Evolutionary conservation across 176 grass and related monocot species (phyloP), one percentile per base, ranked within the genome.

Genomic region (Eragrostis nindensis): DNA sequence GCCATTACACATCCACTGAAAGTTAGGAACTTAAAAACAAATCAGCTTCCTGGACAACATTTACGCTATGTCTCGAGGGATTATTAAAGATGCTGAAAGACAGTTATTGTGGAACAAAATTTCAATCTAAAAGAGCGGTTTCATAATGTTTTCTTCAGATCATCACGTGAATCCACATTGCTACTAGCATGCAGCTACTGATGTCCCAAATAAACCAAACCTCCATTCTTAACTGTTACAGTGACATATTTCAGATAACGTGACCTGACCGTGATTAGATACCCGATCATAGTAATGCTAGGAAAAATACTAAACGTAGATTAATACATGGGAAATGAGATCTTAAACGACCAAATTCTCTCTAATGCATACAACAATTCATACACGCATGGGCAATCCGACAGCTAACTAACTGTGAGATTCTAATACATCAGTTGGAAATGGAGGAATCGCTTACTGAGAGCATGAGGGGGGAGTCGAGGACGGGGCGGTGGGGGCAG

Each of bases 401-500:
- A 29, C 57, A 52, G 11, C 16, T 11, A 16, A 45, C 1, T 66
- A 66, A 29, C 71, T 18, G 36, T 8, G 10, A 1, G 10, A n/a
- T n/a, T n/a, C n/a, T n/a, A n/a, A n/a, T n/a, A n/a, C n/a, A n/a
- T n/a, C n/a, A 40, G 11, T 0, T 38, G 2, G 30, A 39, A 7
- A 39, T 30, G 8, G 41, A 41, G 7, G 32, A 40, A 22, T 53
- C 6, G 55, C 89, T 90, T 71, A 97, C 91, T 25, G 94, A 91
- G 66, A 90, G 75, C 89, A 97, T 92, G 85, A 93, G 84, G 40
- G 84, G 26, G 54, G 81, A 68, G 41, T 94, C 84, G n/a, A 91
- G 87, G 81, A 94, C 82, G 60, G 94, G 90, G 69, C 85, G 87
- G 83, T 83, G 76, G 65, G 86, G 88, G 69, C 91, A 94, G 42